These are phyloP conservation scores for Rauvolfia tetraphylla DNA, from an alignment of 257 asterid genomes.

Conservation along the genomic window DNA sequence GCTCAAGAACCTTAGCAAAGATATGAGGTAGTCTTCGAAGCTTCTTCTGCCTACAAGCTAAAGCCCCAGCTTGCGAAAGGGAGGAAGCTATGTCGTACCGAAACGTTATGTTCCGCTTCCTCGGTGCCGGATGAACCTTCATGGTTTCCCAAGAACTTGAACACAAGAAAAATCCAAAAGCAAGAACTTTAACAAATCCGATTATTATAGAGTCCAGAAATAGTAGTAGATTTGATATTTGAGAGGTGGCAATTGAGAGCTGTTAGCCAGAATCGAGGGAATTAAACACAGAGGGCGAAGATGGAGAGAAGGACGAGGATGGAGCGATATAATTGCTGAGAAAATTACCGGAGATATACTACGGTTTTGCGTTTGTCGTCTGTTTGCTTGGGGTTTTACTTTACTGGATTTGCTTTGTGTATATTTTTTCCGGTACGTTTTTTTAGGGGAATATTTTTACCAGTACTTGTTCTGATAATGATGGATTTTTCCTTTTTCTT, in stretches of 20 bases:
- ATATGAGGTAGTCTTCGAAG: conserved; percentile 77
- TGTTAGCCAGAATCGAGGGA: neutral
- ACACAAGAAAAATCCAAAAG: neutral
- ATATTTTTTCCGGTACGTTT: too few relatives aligned
- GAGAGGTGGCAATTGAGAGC: neutral
- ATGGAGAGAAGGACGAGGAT: neutral
- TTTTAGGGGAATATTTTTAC: too few relatives aligned
- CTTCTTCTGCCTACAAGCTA: conserved; percentile 57
- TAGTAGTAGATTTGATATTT: neutral
- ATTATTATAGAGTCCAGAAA: too few relatives aligned
- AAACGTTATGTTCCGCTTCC: conserved; percentile 53
- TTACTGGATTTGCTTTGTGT: neutral
- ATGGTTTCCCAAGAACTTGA: conserved; percentile 12
- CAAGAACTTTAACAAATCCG: neutral
- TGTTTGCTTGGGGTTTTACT: neutral
- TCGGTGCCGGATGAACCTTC: conserved; percentile 77
- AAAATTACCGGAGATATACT: neutral
- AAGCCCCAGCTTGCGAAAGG: conserved; percentile 41
- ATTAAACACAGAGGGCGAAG: neutral
- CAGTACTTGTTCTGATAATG: too few relatives aligned
- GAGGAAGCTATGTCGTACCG: conserved; percentile 60
- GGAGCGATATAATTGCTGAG: conserved; percentile 2
- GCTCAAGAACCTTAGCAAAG: conserved; percentile 75
- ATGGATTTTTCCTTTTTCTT: too few relatives aligned
- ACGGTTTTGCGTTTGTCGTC: neutral